phyloP scores from a whole-genome alignment of 2,329 filamentous ascomycete species.

The Dactylellina drechsleri region DNA sequence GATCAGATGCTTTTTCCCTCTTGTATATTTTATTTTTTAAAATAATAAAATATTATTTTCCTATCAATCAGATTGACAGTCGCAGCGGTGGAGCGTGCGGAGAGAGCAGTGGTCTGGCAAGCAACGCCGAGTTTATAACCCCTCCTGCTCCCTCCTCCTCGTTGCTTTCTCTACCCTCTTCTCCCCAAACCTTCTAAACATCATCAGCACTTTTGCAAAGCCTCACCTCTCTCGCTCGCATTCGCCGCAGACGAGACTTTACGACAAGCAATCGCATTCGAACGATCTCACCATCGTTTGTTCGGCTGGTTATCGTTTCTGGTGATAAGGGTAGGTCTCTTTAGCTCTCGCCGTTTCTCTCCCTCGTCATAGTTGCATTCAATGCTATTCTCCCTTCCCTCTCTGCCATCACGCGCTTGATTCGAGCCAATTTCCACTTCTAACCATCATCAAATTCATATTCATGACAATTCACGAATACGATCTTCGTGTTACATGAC shows the following conservation, averaged over 20 bases:
- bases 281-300: constrained; percentile 22
- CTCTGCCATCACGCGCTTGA: background rate
- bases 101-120: constrained; percentile 1
- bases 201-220: background rate
- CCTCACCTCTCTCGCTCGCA: background rate
- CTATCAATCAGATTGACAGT: background rate
- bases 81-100: constrained; percentile 8
- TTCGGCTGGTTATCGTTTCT: constrained; percentile 37
- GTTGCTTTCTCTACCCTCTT: constrained; percentile 6
- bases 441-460: background rate
- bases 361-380: constrained; percentile 6
- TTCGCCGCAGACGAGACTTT: constrained; percentile 5
- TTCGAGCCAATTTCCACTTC: background rate
- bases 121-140: constrained; percentile 45
- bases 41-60: background rate
- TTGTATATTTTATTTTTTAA: constrained; percentile 31
- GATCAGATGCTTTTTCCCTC: constrained; percentile 39
- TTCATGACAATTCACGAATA: no score
- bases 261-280: constrained; percentile 3
- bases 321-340: constrained; percentile 49
- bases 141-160: constrained; percentile 23
- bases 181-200: constrained; percentile 2
- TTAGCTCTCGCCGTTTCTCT: background rate
- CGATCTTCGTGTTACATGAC: no score
- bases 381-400: background rate